Conservation (phyloP, 1,284 basidiomycete genomes). For the Moesziomyces globuligerus region DNA sequence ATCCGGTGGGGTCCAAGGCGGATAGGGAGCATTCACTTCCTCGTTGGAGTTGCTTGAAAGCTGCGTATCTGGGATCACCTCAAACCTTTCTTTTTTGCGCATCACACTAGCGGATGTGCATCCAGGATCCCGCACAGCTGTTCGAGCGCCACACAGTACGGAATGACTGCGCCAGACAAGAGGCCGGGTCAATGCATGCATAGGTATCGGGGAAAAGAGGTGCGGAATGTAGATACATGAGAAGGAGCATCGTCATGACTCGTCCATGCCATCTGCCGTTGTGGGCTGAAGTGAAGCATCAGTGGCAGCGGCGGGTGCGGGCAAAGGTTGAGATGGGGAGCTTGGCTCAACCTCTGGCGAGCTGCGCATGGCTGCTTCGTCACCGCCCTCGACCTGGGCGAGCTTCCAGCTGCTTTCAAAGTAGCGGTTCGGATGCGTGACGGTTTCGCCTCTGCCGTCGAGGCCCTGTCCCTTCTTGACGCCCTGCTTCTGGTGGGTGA, state of each 20-base stretch:
- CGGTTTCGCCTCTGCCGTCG: conserved; percentile 81
- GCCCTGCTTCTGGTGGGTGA: conserved; percentile 79
- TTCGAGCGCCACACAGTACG: neutral
- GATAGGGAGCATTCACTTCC: conserved; percentile 50
- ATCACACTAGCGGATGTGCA: too few species aligned
- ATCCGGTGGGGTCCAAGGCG: conserved; percentile 46
- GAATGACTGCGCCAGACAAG: too few species aligned
- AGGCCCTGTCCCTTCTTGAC: conserved; percentile 90
- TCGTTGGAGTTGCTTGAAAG: conserved; percentile 49
- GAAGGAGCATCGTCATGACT: conserved; percentile 8
- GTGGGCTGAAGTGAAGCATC: neutral
- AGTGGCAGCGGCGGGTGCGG: neutral
- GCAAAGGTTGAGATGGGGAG: neutral
- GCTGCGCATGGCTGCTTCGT: conserved; percentile 14
- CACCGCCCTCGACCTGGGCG: conserved; percentile 11
- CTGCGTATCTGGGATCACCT: conserved; percentile 45
- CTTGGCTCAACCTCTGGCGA: conserved; percentile 12
- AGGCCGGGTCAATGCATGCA: conserved; percentile 6
- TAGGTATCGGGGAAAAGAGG: conserved; percentile 13
- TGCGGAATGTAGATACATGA: neutral
- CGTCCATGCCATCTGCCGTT: conserved; percentile 30
- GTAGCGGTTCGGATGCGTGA: conserved; percentile 91
- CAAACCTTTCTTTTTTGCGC: conserved; percentile 54
- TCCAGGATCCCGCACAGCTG: too few species aligned
- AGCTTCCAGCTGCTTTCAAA: conserved; percentile 70